A percentile compares a stretch with the other conserved stretches of the same genome.
These are phyloP conservation scores for Colletotrichum gigasporum DNA, from an alignment of 2,329 filamentous ascomycete species.

Conservation along the genomic window DNA sequence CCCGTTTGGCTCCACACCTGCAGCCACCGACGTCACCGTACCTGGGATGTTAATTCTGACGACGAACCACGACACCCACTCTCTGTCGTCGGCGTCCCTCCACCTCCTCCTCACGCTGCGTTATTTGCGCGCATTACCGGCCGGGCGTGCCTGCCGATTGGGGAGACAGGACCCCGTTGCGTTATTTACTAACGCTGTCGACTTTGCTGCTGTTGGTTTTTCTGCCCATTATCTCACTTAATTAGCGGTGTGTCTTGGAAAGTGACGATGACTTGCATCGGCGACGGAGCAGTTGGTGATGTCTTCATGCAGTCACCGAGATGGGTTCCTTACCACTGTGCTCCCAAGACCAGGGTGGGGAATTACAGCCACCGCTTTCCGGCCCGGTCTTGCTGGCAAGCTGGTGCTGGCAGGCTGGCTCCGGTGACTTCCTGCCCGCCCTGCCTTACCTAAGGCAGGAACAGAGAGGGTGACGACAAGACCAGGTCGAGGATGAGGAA, in stretches of 20 bases:
- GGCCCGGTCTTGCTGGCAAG: no score
- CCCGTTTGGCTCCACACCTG: slow-evolving; percentile 1
- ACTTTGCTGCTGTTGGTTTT: neutral
- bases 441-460: no score
- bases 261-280: slow-evolving; percentile 28
- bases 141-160: slow-evolving; percentile 15
- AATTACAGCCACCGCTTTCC: no score
- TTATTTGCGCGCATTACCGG: neutral
- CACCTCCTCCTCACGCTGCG: neutral
- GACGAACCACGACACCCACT: slow-evolving; percentile 24
- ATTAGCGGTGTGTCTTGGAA: slow-evolving; percentile 18
- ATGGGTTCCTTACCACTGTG: neutral
- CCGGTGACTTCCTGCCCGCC: no score
- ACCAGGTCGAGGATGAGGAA: no score
- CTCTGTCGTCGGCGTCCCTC: neutral
- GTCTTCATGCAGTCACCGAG: slow-evolving; percentile 5
- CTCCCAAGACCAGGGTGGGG: neutral
- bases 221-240: slow-evolving; percentile 8
- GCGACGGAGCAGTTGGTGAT: slow-evolving; percentile 6
- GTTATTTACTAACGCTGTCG: neutral
- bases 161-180: neutral
- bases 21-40: slow-evolving; percentile 26
- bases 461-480: no score
- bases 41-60: slow-evolving; percentile 25
- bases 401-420: no score